These are phyloP conservation scores for Colletotrichum lupini DNA, from an alignment of 2,329 filamentous ascomycete genomes.

Conservation along the genomic window DNA sequence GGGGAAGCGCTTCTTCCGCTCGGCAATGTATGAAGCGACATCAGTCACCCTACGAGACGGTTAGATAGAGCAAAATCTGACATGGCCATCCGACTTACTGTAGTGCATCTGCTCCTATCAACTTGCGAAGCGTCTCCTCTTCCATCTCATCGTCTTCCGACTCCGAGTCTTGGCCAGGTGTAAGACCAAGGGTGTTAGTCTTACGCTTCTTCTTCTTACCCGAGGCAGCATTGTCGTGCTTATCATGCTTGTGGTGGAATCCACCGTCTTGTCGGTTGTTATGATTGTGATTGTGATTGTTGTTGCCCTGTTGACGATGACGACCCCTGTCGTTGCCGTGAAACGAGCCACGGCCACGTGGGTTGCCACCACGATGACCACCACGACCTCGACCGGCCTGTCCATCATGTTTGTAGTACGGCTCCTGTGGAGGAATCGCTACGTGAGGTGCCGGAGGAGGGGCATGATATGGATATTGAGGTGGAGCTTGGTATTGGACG, in stretches of 20 bases:
- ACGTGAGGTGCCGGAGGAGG: slow-evolving; percentile 52
- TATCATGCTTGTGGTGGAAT: slow-evolving; percentile 30
- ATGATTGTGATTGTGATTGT: slow-evolving; percentile 10
- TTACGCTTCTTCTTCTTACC: slow-evolving; percentile 78
- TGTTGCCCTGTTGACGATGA: slow-evolving; percentile 40
- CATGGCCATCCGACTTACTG: slow-evolving; percentile 55
- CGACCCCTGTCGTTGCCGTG: slow-evolving; percentile 52
- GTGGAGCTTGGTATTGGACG: slow-evolving; percentile 41
- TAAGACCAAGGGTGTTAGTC: slow-evolving; percentile 78
- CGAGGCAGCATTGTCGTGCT: slow-evolving; percentile 55
- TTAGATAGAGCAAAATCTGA: neutral
- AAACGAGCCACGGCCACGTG: slow-evolving; percentile 22
- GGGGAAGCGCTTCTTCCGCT: slow-evolving; percentile 83
- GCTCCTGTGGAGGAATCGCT: slow-evolving; percentile 45
- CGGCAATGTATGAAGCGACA: slow-evolving; percentile 81
- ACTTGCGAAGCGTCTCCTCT: slow-evolving; percentile 72
- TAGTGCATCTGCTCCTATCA: slow-evolving; percentile 66
- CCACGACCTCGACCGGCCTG: slow-evolving; percentile 46
- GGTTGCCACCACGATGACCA: slow-evolving; percentile 47
- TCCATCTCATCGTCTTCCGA: slow-evolving; percentile 76
- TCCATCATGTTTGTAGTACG: slow-evolving; percentile 43
- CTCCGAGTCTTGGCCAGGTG: slow-evolving; percentile 72
- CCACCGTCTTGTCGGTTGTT: slow-evolving; percentile 42
- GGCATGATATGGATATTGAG: slow-evolving; percentile 50
- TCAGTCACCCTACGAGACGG: slow-evolving; percentile 66